Evolutionary conservation across 331 rosid genomes (phyloP), one percentile per base, ranked within the genome.

Genomic region (Quercus lobata): DNA sequence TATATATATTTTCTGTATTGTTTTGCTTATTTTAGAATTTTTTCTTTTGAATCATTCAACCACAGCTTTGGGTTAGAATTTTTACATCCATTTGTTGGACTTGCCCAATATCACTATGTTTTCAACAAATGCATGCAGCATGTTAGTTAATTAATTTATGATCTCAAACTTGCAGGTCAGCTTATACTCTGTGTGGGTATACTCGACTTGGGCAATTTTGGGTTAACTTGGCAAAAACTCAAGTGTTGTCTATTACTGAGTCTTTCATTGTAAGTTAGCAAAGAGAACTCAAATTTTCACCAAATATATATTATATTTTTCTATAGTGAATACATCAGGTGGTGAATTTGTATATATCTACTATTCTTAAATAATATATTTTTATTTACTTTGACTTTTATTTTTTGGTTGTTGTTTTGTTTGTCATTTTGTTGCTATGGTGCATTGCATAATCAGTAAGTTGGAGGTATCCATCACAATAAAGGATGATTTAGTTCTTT

Each of bases 81-180:
- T 34, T 55, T 57, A 56, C 7, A 41, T 57, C 27, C 70, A 2
- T 78, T 19, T 61, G 27, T 41, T 24, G 27, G 15, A 32, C 5
- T 22, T 68, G 16, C 32, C 55, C 24, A n/a, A 46, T 49, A 22
- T 53, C 29, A 6, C 34, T 21, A 37, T 17, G 24, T 5, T 34
- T 75, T 41, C 53, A 44, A 22, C 24, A 24, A 46, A 34, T 80
- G 74, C 32, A 21, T 57, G 54, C 57, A 37, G 71, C 34, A 19
- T 75, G 79, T 56, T 37, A 7, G 73, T 56, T 77, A 74, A 66
- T 73, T 73, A n/a, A 66, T 78, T 83, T 32, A 37, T 74, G 22
- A 78, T 73, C 44, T 78, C 76, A 18, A 73, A 73, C 66, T 78
- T 66, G 82, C 80, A 78, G 82, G 79, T 73, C 69, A 57, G 80